phyloP scores from a whole-genome alignment of 1,284 basidiomycete species.

The Polyporus tsugae region DNA sequence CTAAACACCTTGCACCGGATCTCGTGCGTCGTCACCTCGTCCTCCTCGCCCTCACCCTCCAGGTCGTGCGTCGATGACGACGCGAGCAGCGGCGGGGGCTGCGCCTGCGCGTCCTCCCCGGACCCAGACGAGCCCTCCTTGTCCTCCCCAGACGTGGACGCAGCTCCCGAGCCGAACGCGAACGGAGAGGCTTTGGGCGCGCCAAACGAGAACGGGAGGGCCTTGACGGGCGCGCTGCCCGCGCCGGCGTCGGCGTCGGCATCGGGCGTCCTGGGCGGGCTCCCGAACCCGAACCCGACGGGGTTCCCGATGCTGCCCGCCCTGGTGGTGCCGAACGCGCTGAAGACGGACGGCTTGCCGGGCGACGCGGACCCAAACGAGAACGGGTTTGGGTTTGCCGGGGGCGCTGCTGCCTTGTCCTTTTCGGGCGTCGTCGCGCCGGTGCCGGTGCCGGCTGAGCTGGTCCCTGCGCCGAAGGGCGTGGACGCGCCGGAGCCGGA shows the following conservation, averaged over 20 bases:
- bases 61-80: constrained; percentile 59
- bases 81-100: constrained; percentile 43
- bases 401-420: constrained; percentile 13
- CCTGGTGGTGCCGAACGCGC: constrained; percentile 27
- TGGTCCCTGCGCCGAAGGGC: constrained; percentile 22
- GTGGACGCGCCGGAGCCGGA: constrained; percentile 17
- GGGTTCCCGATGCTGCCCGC: constrained; percentile 63
- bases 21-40: constrained; percentile 75
- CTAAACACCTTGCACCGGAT: constrained; percentile 71
- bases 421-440: constrained; percentile 31
- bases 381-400: constrained; percentile 30
- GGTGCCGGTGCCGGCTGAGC: constrained; percentile 10
- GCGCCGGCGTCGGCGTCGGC: constrained; percentile 16
- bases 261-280: constrained; percentile 45
- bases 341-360: constrained; percentile 26
- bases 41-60: constrained; percentile 85
- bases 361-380: constrained; percentile 36
- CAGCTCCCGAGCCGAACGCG: constrained; percentile 24
- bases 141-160: constrained; percentile 33
- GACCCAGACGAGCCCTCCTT: constrained; percentile 35
- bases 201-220: constrained; percentile 41
- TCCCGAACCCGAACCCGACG: constrained; percentile 65
- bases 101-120: constrained; percentile 43
- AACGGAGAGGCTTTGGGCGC: constrained; percentile 33
- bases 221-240: constrained; percentile 32